Base-by-base conservation (phyloP, 1,284 basidiomycete species). In the Tylopilus sp. region DNA sequence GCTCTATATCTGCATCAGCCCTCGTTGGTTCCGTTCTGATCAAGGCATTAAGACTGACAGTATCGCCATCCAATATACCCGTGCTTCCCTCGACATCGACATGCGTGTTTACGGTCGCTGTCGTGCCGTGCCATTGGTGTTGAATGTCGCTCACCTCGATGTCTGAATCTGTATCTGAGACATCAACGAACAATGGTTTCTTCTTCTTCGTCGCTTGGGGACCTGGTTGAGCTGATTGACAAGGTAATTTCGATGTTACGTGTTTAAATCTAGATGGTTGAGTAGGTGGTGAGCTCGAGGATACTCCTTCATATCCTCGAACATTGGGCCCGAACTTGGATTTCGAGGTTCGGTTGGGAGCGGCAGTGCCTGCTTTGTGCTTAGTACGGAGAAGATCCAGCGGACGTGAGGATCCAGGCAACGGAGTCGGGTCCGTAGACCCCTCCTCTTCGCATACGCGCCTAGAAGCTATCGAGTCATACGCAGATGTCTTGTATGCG, bases 301-400 rank as follows among this genome's bases (percentile, higher is more conserved):
- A 43, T n/a, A 37, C 49, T 18, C 54, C 53, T 45, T 59, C 56
- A 12, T 52, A 40, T 39, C 36, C 49, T 21, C 42, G 36, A 31
- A 39, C 2, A 25, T 35, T 21, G 9, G 41, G 9, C 6, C 48
- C 49, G 6, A 31, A 21, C 15, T 40, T 53, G 8, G 46, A 25
- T n/a, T 41, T 52, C 5, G 43, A 42, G 2, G 25, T 41, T 5
- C 21, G 13, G n/a, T 48, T 26, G 2, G 39, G 13, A 19, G 29
- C n/a, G 7, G n/a, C 21, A 13, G 39, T 19, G 18, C 18, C 13
- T 4, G 10, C 6, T 25, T 43, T 61, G 16, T 43, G 13, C 49
- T 53, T 64, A 5, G 54, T 52, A 39, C 61, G 65, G 15, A 65
- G 50, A 40, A 65, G 18, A 21, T 62, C 64, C 16, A 64, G 64